Percentiles rank a stretch among this genome's conserved stretches.
Evolutionary conservation across 257 asterid genomes (phyloP).

Genomic region (Parsonsia alboflavescens): DNA sequence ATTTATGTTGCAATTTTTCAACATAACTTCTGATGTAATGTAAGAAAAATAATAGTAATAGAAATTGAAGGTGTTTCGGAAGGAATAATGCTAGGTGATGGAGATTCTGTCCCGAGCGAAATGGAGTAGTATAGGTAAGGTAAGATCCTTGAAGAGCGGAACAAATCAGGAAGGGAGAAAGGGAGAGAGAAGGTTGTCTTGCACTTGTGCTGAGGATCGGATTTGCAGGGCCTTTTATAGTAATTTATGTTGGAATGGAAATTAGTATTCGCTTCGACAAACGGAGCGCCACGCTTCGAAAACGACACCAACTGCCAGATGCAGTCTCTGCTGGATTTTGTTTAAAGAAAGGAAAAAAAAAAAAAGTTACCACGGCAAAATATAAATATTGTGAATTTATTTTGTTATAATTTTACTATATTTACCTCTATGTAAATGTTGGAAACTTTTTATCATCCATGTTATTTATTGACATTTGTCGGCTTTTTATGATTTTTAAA

Average conservation of each 20-base stretch:
- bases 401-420: no score
- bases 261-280: not conserved
- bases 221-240: not conserved
- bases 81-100: slow-evolving; percentile 2
- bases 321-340: not conserved
- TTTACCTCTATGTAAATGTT: no score
- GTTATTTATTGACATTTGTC: no score
- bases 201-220: not conserved
- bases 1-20: slow-evolving; percentile 24
- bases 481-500: no score
- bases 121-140: not conserved
- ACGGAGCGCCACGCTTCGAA: slow-evolving; percentile 12
- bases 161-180: not conserved
- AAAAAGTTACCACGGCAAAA: not conserved
- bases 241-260: not conserved
- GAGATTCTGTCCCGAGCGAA: not conserved
- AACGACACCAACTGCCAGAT: not conserved
- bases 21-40: slow-evolving; percentile 9
- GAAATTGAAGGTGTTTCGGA: no score
- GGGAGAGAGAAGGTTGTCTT: not conserved
- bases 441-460: no score
- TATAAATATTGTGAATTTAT: no score
- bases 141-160: slow-evolving; percentile 43
- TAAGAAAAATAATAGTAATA: not conserved
- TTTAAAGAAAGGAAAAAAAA: no score